Percentiles rank a stretch among this genome's conserved stretches.
Conservation (phyloP, 768 basidiomycete genomes). For the Saitozyma sp. region DNA sequence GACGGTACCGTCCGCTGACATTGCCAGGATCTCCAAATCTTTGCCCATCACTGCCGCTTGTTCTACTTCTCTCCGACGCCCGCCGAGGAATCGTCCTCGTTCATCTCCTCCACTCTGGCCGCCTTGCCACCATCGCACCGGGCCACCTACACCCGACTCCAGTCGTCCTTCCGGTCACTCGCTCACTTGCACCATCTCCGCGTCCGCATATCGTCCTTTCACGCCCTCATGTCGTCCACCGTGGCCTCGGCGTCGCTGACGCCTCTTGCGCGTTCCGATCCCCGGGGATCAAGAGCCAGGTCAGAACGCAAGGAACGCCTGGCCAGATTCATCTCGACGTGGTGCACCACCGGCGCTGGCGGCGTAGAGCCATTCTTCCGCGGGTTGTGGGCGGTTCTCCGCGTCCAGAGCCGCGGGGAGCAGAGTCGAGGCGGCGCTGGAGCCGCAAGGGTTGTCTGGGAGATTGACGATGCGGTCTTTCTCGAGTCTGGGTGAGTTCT, state of each 20-base stretch:
- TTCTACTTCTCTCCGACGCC: constrained; percentile 40
- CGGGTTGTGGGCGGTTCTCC: constrained; percentile 74
- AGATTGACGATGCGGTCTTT: constrained; percentile 90
- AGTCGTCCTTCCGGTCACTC: constrained; percentile 79
- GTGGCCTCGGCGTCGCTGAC: constrained; percentile 76
- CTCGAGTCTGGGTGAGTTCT: constrained; percentile 83
- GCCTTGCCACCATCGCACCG: constrained; percentile 79
- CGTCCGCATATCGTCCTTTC: constrained; percentile 77
- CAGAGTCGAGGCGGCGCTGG: constrained; percentile 75
- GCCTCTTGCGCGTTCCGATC: constrained; percentile 70
- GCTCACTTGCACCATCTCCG: constrained; percentile 79
- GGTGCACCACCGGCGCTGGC: constrained; percentile 79
- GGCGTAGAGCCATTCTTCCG: constrained; percentile 77
- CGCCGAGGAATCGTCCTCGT: constrained; percentile 28
- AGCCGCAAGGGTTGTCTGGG: constrained; percentile 72
- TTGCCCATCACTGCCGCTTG: constrained; percentile 41
- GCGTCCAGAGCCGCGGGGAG: constrained; percentile 76
- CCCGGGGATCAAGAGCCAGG: constrained; percentile 64
- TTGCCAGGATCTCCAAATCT: constrained; percentile 34
- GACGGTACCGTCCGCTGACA: not conserved
- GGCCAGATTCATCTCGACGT: constrained; percentile 70
- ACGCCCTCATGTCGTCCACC: constrained; percentile 76
- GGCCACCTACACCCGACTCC: constrained; percentile 80
- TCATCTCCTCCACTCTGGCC: constrained; percentile 79
- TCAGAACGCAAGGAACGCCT: constrained; percentile 78